Conservation (phyloP, 1,139 yeast species). For the Blastobotrys elegans region DNA sequence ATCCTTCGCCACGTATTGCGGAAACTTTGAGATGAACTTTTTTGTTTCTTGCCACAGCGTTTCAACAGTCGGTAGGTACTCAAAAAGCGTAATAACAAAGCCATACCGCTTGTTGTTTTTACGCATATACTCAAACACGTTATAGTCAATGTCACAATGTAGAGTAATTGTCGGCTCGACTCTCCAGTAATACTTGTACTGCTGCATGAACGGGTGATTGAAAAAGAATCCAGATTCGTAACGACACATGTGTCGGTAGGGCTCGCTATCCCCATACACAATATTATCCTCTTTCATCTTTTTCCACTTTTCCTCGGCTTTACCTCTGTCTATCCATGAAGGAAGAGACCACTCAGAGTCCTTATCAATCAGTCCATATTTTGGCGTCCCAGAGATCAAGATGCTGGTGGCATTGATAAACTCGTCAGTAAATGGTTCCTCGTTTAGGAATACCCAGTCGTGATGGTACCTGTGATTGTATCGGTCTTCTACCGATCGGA, state of each 20-base stretch:
- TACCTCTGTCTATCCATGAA: conserved; percentile 52
- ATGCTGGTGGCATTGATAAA: conserved; percentile 36
- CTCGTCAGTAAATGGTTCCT: conserved; percentile 49
- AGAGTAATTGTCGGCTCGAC: conserved; percentile 83
- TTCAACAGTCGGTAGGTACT: conserved; percentile 69
- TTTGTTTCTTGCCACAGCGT: conserved; percentile 78
- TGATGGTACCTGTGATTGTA: conserved; percentile 63
- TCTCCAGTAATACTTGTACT: conserved; percentile 88
- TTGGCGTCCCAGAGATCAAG: not conserved
- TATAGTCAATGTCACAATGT: conserved; percentile 77
- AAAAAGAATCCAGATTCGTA: conserved; percentile 87
- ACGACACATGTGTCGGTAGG: conserved; percentile 86
- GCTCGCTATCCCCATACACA: conserved; percentile 60
- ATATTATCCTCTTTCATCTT: conserved; percentile 44
- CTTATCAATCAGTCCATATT: conserved; percentile 8
- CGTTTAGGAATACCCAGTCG: conserved; percentile 79
- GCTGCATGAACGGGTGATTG: conserved; percentile 64
- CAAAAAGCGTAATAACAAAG: conserved; percentile 76
- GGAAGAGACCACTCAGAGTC: conserved; percentile 79
- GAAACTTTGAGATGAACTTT: conserved; percentile 57
- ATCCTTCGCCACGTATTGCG: conserved; percentile 58
- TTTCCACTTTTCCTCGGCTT: conserved; percentile 50
- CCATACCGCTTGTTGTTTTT: conserved; percentile 70
- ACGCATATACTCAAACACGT: conserved; percentile 75
- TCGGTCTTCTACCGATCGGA: conserved; percentile 61